Conservation (phyloP, 352 stramenopile genomes). For the Globisporangium cederbergense region DNA sequence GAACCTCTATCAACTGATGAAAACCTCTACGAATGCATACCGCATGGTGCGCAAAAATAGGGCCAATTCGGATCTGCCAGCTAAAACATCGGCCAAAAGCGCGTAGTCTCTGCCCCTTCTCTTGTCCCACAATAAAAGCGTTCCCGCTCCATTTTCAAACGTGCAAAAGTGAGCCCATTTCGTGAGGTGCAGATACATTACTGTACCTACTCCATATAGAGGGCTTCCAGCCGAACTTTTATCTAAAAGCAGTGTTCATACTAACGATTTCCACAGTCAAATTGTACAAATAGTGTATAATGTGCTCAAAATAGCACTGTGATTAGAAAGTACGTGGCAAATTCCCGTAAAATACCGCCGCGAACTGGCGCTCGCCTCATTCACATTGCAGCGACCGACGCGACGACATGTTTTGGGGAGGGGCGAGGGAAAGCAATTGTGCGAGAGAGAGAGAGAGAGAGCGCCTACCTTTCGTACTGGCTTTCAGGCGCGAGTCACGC, state of each 20-base stretch:
- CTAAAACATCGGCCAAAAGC: background rate
- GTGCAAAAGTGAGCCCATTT: constrained; percentile 1
- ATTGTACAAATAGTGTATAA: background rate
- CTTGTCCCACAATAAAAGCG: background rate
- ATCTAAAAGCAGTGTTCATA: background rate
- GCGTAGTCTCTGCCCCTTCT: background rate
- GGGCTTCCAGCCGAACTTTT: too few species aligned
- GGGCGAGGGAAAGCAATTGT: constrained; percentile 1
- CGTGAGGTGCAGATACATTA: background rate
- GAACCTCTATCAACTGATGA: background rate
- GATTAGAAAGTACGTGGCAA: background rate
- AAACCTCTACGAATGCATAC: background rate
- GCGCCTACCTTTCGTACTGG: background rate
- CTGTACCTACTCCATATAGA: too few species aligned
- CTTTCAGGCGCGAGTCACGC: constrained; percentile 2
- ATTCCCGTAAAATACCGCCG: background rate
- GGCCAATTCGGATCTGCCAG: background rate
- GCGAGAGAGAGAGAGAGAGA: background rate
- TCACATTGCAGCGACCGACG: background rate
- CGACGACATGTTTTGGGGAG: background rate
- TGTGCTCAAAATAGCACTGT: background rate
- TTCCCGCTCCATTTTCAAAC: background rate
- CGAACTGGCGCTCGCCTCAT: constrained; percentile 6
- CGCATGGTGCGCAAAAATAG: background rate
- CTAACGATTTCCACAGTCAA: background rate